Evolutionary conservation across 2,329 filamentous ascomycete species (phyloP).

Genomic region (Curvularia eragrostidis): DNA sequence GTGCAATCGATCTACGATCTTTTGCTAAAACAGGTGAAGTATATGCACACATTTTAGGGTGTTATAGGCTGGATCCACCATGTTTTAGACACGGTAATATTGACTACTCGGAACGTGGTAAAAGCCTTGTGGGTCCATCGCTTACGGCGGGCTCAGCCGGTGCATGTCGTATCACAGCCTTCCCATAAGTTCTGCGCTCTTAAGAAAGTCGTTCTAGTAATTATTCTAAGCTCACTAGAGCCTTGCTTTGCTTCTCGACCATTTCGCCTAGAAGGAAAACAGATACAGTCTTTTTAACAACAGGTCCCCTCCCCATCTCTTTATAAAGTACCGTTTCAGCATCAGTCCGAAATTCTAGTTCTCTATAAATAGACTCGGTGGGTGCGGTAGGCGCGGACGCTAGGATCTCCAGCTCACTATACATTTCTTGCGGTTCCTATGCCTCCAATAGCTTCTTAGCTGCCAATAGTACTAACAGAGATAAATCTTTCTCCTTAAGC

Average conservation of each 20-base stretch:
- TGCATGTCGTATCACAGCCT: slow-evolving; percentile 4
- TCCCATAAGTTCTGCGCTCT: not conserved
- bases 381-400: not conserved
- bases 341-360: slow-evolving; percentile 2
- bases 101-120: slow-evolving; percentile 3
- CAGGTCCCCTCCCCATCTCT: not conserved
- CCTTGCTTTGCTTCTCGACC: slow-evolving; percentile 6
- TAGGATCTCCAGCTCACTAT: slow-evolving; percentile 6
- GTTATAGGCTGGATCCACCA: not conserved
- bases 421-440: slow-evolving; percentile 10
- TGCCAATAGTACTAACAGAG: slow-evolving; percentile 4
- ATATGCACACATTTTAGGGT: slow-evolving; percentile 2
- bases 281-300: slow-evolving; percentile 5
- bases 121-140: slow-evolving; percentile 4
- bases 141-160: slow-evolving; percentile 2
- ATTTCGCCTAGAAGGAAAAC: slow-evolving; percentile 2
- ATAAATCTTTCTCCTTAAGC: slow-evolving; percentile 5
- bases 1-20: slow-evolving; percentile 4
- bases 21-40: slow-evolving; percentile 3
- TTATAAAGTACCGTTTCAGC: slow-evolving; percentile 1
- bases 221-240: slow-evolving; percentile 1
- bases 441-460: slow-evolving; percentile 4
- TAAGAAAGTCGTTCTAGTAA: slow-evolving; percentile 5
- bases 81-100: slow-evolving; percentile 2
- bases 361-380: slow-evolving; percentile 2